Conservation (phyloP, 129 eudicot species). For the Centaurea solstitialis region DNA sequence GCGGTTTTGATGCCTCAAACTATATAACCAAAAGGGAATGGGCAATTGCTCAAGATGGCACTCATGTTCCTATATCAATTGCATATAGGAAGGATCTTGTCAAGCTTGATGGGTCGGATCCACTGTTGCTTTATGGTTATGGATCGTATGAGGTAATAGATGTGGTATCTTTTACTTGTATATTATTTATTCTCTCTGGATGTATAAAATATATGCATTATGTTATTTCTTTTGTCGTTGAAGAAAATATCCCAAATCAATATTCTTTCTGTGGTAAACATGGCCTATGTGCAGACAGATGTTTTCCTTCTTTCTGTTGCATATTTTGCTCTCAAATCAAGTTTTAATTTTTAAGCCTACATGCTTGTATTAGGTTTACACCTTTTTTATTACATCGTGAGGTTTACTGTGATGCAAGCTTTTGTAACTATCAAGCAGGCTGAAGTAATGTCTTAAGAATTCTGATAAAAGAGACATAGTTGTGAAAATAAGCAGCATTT, state of each 20-base stretch:
- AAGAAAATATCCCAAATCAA: background rate
- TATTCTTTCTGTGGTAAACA: background rate
- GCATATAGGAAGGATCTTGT: slow-evolving; percentile 75
- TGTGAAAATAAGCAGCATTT: background rate
- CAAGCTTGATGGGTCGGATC: slow-evolving; percentile 93
- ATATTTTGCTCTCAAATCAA: background rate
- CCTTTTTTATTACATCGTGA: background rate
- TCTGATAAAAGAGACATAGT: background rate
- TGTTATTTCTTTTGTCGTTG: background rate
- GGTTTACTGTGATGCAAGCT: background rate
- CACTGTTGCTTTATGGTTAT: slow-evolving; percentile 82
- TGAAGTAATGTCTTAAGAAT: background rate
- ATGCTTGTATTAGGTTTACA: background rate
- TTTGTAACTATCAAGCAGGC: background rate
- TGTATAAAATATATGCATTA: background rate
- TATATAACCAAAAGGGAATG: slow-evolving; percentile 86
- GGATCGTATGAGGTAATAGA: slow-evolving; percentile 95
- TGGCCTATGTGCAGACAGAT: background rate
- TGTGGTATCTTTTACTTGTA: background rate
- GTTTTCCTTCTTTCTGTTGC: slow-evolving; percentile 11
- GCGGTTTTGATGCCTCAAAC: slow-evolving; percentile 85
- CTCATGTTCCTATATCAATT: slow-evolving; percentile 83
- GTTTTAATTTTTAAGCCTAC: background rate
- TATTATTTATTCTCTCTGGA: background rate
- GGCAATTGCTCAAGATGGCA: slow-evolving; percentile 90